A percentile compares a stretch with the other conserved stretches of the same genome.
phyloP scores from a whole-genome alignment of 306 rosid genomes.

The Phaseolus lunatus region DNA sequence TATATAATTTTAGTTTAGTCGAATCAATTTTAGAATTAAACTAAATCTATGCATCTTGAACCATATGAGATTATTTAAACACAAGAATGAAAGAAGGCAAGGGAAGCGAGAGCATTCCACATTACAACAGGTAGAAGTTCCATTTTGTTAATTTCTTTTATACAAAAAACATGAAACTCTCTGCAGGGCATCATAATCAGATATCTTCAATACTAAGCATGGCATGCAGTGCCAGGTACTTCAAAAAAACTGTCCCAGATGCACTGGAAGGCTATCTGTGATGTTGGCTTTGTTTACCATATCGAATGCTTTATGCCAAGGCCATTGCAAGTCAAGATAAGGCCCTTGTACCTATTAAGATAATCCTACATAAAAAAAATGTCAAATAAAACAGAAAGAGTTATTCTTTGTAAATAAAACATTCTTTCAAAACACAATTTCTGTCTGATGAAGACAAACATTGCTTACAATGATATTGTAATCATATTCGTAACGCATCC shows the following conservation, averaged over 20 bases:
- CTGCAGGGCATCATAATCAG: conserved; percentile 44
- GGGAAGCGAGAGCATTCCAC: conserved; percentile 27
- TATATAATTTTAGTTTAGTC: too few species aligned
- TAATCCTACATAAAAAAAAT: conserved; percentile 69
- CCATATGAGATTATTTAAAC: not conserved
- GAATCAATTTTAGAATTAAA: too few species aligned
- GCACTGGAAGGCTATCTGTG: conserved; percentile 48
- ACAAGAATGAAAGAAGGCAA: conserved; percentile 37
- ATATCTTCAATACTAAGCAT: conserved; percentile 34
- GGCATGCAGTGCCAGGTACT: conserved; percentile 56
- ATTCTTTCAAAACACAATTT: not conserved
- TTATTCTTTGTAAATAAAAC: conserved; percentile 10
- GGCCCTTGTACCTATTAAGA: conserved; percentile 94
- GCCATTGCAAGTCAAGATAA: conserved; percentile 96
- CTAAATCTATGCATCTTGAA: too few species aligned
- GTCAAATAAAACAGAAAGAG: conserved; percentile 25
- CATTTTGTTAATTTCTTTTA: conserved; percentile 34
- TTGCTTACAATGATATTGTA: conserved; percentile 81
- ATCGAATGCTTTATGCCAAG: conserved; percentile 88
- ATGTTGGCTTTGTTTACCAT: conserved; percentile 56
- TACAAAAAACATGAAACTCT: conserved; percentile 46
- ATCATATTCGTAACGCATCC: conserved; percentile 81
- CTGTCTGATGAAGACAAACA: conserved; percentile 4
- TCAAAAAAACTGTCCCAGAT: conserved; percentile 51
- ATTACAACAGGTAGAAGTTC: conserved; percentile 36